A percentile compares a stretch with the other conserved stretches of the same genome.
These are phyloP conservation scores for Sporisorium sorghi DNA, from an alignment of 1,284 basidiomycete species.

Conservation along the genomic window DNA sequence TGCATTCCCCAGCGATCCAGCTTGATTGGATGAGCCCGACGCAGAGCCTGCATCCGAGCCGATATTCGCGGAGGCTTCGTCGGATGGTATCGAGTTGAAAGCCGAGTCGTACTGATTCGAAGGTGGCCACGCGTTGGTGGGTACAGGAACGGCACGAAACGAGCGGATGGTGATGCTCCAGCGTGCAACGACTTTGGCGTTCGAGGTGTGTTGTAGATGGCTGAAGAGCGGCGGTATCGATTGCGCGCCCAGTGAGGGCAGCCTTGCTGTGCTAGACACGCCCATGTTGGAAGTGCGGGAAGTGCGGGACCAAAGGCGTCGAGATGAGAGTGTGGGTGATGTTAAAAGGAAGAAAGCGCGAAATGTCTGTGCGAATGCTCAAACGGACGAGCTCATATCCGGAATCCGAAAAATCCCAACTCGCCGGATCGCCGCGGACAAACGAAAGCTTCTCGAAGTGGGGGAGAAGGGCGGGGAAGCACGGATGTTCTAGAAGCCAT, in stretches of 20 bases:
- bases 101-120: slow-evolving; percentile 27
- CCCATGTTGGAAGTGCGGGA: slow-evolving; percentile 45
- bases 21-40: slow-evolving; percentile 4
- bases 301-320: no score
- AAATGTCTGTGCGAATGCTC: slow-evolving; percentile 1
- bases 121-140: slow-evolving; percentile 42
- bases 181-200: slow-evolving; percentile 44
- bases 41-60: background rate
- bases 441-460: slow-evolving; percentile 8
- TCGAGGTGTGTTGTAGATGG: slow-evolving; percentile 43
- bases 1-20: background rate
- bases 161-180: slow-evolving; percentile 57
- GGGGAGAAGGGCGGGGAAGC: slow-evolving; percentile 21
- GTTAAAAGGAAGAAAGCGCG: slow-evolving; percentile 7
- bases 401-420: slow-evolving; percentile 15
- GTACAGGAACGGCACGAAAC: slow-evolving; percentile 53
- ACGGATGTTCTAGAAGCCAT: background rate
- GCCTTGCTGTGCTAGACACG: slow-evolving; percentile 44
- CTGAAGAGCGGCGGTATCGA: slow-evolving; percentile 52
- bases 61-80: background rate
- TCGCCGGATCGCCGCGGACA: slow-evolving; percentile 18
- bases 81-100: background rate
- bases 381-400: background rate
- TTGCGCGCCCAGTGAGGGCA: slow-evolving; percentile 44
- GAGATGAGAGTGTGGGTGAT: background rate